phyloP scores from a whole-genome alignment of 495 filamentous ascomycete genomes.

The Aspergillus panamensis region DNA sequence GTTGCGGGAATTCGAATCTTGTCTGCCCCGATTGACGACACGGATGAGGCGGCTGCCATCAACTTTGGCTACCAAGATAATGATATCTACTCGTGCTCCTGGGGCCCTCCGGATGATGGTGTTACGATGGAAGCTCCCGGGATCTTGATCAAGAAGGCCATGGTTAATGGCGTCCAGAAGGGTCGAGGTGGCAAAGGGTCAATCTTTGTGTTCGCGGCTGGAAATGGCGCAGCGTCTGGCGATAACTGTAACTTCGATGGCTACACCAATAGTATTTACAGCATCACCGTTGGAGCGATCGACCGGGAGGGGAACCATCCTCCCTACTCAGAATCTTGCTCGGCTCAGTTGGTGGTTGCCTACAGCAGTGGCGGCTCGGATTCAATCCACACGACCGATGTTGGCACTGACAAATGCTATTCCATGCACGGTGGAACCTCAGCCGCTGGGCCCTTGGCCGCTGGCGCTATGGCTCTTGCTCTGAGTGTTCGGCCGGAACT shows the following conservation, averaged over 20 bases:
- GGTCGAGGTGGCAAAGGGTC: conserved; percentile 82
- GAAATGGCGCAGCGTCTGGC: conserved; percentile 80
- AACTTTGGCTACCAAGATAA: conserved; percentile 89
- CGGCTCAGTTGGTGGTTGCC: conserved; percentile 89
- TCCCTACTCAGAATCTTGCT: conserved; percentile 93
- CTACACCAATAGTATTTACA: conserved; percentile 99
- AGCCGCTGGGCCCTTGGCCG: conserved; percentile 87
- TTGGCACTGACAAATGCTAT: conserved; percentile 77
- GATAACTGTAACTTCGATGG: conserved; percentile 99
- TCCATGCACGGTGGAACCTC: conserved; percentile 88
- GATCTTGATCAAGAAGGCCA: conserved; percentile 80
- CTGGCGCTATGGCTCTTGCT: conserved; percentile 89
- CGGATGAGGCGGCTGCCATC: conserved; percentile 87
- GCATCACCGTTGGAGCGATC: conserved; percentile 92
- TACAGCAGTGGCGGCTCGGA: conserved; percentile 90
- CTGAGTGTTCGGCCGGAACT: conserved; percentile 81
- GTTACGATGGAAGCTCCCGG: conserved; percentile 90
- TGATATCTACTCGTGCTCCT: conserved; percentile 97
- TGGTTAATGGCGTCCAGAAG: conserved; percentile 87
- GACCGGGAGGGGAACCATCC: conserved; percentile 82
- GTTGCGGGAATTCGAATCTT: conserved; percentile 89
- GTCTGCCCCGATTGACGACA: conserved; percentile 83
- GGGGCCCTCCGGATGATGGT: conserved; percentile 94
- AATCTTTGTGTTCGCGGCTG: conserved; percentile 94
- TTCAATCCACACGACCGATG: conserved; percentile 93